These are phyloP conservation scores for Camellia lanceoleosa DNA, from an alignment of 148 eudicot genomes.

Conservation along the genomic window DNA sequence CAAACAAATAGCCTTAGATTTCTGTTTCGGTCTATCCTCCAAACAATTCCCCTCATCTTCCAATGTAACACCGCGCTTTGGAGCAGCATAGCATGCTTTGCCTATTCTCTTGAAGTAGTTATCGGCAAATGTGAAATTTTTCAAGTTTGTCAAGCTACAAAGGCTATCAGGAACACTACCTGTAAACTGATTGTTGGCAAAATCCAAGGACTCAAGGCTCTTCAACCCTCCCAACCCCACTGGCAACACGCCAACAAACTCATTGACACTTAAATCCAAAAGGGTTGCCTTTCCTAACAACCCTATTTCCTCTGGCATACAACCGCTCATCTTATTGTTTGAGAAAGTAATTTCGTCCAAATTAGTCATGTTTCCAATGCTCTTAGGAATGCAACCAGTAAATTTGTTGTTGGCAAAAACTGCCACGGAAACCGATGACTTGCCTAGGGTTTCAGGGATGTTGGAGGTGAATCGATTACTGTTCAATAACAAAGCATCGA, in stretches of 20 bases:
- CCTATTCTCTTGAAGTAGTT: slow-evolving; percentile 22
- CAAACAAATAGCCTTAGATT: slow-evolving; percentile 28
- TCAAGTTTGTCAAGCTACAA: slow-evolving; percentile 21
- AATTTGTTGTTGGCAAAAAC: slow-evolving; percentile 33
- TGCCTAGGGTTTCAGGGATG: slow-evolving; percentile 28
- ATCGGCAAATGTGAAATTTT: slow-evolving; percentile 13
- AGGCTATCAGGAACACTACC: background rate
- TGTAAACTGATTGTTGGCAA: slow-evolving; percentile 5
- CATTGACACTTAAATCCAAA: slow-evolving; percentile 19
- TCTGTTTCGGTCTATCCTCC: slow-evolving; percentile 32
- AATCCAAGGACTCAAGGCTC: slow-evolving; percentile 16
- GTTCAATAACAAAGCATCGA: slow-evolving; percentile 24
- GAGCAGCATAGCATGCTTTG: slow-evolving; percentile 1
- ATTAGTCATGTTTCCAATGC: slow-evolving; percentile 19
- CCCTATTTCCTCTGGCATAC: slow-evolving; percentile 24
- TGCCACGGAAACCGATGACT: slow-evolving; percentile 27
- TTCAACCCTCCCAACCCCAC: background rate
- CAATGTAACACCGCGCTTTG: slow-evolving; percentile 4
- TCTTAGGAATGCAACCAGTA: slow-evolving; percentile 26
- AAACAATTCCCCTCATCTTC: slow-evolving; percentile 48
- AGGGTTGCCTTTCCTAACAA: slow-evolving; percentile 2
- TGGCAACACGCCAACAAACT: slow-evolving; percentile 18
- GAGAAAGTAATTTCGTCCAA: slow-evolving; percentile 26
- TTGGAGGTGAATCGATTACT: slow-evolving; percentile 29
- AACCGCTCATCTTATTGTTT: slow-evolving; percentile 23